These are phyloP conservation scores for Vigna hirtella DNA, from an alignment of 306 rosid genomes.

Conservation along the genomic window DNA sequence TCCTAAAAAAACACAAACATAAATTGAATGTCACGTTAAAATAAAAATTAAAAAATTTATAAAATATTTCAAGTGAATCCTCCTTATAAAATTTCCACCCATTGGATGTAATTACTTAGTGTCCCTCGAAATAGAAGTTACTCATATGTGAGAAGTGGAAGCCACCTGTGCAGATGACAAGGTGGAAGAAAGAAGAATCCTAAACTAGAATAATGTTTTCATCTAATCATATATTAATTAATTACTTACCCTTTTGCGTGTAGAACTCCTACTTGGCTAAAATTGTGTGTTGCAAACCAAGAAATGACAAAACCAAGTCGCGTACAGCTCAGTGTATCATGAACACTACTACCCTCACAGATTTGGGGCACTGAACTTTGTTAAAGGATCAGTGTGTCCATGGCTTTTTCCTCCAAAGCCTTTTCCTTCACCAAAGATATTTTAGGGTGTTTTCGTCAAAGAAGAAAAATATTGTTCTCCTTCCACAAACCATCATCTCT, in stretches of 20 bases:
- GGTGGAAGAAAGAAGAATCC: constrained; percentile 28
- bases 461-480: background rate
- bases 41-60: too few relatives aligned
- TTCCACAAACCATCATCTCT: constrained; percentile 11
- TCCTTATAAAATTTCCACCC: too few relatives aligned
- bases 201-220: constrained; percentile 6
- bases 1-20: too few relatives aligned
- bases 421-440: constrained; percentile 35
- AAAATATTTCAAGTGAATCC: too few relatives aligned
- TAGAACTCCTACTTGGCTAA: constrained; percentile 36
- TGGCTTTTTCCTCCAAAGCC: constrained; percentile 33
- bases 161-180: constrained; percentile 39
- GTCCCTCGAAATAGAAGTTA: constrained; percentile 34
- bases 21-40: too few relatives aligned
- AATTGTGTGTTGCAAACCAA: background rate
- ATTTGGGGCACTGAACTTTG: constrained; percentile 36
- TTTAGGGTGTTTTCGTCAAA: constrained; percentile 41
- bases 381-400: background rate
- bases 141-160: constrained; percentile 34
- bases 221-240: background rate
- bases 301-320: constrained; percentile 40
- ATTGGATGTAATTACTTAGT: too few relatives aligned
- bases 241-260: constrained; percentile 51
- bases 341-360: constrained; percentile 1
- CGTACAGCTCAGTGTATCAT: constrained; percentile 48